Evolutionary conservation across 805 yeast species (phyloP), one percentile per base, ranked within the genome.

Genomic region (Saccharomyces mikatae): DNA sequence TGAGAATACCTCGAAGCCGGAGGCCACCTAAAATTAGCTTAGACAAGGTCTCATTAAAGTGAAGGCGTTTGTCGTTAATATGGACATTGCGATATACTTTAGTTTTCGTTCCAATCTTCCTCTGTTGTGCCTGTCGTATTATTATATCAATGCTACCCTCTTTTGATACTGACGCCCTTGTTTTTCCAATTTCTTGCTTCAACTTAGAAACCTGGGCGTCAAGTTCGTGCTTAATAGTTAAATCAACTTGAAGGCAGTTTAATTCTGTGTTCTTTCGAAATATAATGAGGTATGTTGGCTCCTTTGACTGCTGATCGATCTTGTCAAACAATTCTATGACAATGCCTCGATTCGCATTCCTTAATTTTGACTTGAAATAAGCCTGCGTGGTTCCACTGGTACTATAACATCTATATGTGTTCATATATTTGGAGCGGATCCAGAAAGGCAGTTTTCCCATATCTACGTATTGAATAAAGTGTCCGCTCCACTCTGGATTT

Each of bases 21-120:
- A 75, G 61, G 46, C 76, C 77, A 49, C 72, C 65, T 13, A 67
- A 58, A 14, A 74, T 67, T 54, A 72, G 60, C 47, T 64, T 64
- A 4, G 76, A 72, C 27, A 74, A 50, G 6, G 65, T 65, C 17
- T 69, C 66, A 50, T 65, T 61, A 52, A 69, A 66, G 27, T 62
- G 66, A 22, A 62, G 48, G 52, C 54, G 62, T 28, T 55, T 56
- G 27, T 68, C 70, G 41, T 61, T 63, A n/a, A 59, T 49, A 44
- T 60, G 62, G 11, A 65, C 54, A 47, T 55, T 61, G 27, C 57
- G 56, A 26, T 56, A 51, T 8, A 64, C 53, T 41, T 59, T 58
- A 13, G 52, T 57, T 13, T 52, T 57, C 8, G 57, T 58, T 8
- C 47, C 50, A 2, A 54, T 51, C 14, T 60, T 58, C 22, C 54